phyloP scores from a whole-genome alignment of 108 stramenopile species.

The Pseudonitzschia pungens region DNA sequence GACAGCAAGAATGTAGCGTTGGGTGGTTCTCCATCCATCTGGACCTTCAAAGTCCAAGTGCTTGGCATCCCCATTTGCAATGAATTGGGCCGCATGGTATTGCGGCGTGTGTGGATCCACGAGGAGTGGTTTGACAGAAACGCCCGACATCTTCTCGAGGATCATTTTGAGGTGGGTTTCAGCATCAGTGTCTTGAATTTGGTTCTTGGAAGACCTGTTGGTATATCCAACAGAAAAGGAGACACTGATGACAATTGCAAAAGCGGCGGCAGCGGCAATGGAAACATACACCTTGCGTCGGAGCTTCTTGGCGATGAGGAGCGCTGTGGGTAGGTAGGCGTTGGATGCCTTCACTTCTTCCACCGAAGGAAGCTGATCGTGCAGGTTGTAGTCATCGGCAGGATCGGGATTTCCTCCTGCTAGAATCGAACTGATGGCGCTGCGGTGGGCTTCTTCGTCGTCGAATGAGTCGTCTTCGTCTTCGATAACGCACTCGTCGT shows the following conservation, averaged over 20 bases:
- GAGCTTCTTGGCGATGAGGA: constrained; percentile 2
- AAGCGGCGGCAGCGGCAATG: constrained; percentile 6
- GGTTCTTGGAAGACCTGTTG: neutral
- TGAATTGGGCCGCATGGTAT: neutral
- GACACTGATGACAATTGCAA: constrained; percentile 1
- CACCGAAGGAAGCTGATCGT: constrained; percentile 34
- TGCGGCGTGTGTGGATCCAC: neutral
- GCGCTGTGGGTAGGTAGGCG: neutral
- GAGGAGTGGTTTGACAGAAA: neutral
- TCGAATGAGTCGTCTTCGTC: neutral
- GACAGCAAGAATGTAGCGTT: constrained; percentile 29
- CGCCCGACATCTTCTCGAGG: neutral
- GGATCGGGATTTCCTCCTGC: neutral
- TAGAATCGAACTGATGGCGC: neutral
- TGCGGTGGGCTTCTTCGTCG: neutral
- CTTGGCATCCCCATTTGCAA: neutral
- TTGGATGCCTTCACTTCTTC: constrained; percentile 37
- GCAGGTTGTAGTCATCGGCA: neutral
- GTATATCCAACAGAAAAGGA: neutral
- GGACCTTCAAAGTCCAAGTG: neutral
- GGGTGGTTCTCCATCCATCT: constrained; percentile 4
- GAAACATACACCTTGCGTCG: constrained; percentile 9
- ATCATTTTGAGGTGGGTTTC: neutral
- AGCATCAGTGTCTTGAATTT: constrained; percentile 3
- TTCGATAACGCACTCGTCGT: constrained; percentile 3